Base-by-base conservation (phyloP, 768 basidiomycete species). In the Gloeopeniophorella convolvens region DNA sequence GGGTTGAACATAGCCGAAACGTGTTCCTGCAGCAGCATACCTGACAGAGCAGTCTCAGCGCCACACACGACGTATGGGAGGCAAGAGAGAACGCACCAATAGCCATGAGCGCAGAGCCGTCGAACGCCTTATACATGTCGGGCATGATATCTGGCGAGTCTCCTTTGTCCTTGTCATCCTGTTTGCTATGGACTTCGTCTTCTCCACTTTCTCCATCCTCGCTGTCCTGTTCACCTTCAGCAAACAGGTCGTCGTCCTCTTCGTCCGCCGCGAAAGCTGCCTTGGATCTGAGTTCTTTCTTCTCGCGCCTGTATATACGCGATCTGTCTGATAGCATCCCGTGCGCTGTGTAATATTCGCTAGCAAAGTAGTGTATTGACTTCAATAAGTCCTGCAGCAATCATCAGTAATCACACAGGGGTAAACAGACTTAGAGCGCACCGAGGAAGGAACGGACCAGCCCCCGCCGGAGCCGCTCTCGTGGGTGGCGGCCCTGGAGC, bases 71-170 rank as follows among this genome's bases (percentile, higher is more conserved):
- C 30, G 20, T 52, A 15, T 26, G 5, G 23, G 16, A 21, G 21
- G 18, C 12, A 11, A 42, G 20, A 23, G n/a, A 8, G 40, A 21
- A 66, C 73, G 20, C 28, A 86, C 87, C 84, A 54, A 89, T 71
- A 3, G 78, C 84, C 65, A 89, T 70, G 36, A 89, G 71, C 3
- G 84, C 83, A 9, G 82, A 80, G 4, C 87, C 87, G 57, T 87
- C 82, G 54, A 87, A 70, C 3, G 77, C 71, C 59, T 76, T 84
- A 62, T 88, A 89, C 87, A 89, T 89, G 56, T 86, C 83, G 54
- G 71, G 66, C 24, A 57, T 31, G 18, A 33, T 36, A 31, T 54
- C 27, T 11, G 40, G 59, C 12, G 15, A 41, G 48, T 32, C 24
- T 50, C 31, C 54, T 56, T 56, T 58, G 30, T 43, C 56, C 9